Evolutionary conservation across 208 protist genomes (phyloP).

Genomic region (Leishmania guyanensis): DNA sequence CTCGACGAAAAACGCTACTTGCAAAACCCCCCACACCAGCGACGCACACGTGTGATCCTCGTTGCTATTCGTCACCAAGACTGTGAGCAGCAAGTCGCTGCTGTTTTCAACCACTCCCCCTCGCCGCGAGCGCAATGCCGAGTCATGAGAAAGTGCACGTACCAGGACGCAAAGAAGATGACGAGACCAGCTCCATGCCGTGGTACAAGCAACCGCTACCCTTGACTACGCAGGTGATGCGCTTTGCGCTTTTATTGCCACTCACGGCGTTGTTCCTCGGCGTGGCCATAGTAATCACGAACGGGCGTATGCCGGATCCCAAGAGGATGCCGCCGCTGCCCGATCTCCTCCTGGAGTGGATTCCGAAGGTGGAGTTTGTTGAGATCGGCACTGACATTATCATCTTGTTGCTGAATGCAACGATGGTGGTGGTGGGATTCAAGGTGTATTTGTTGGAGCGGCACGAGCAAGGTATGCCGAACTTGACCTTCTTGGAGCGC

Average conservation of each 20-base stretch:
- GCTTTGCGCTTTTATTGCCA: constrained; percentile 65
- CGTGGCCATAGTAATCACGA: constrained; percentile 62
- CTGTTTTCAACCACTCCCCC: background rate
- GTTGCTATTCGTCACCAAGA: background rate
- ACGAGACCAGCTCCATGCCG: constrained; percentile 9
- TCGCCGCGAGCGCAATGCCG: background rate
- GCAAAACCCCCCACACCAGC: background rate
- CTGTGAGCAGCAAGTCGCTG: background rate
- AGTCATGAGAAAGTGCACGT: background rate
- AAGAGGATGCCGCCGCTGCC: constrained; percentile 57
- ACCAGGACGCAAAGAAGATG: background rate
- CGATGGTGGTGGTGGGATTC: constrained; percentile 43
- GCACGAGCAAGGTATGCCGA: constrained; percentile 16
- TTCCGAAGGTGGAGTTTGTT: constrained; percentile 50
- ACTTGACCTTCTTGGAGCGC: constrained; percentile 21
- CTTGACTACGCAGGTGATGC: constrained; percentile 65
- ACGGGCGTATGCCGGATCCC: constrained; percentile 82
- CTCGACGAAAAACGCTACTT: background rate
- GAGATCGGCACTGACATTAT: constrained; percentile 57
- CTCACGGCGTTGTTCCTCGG: constrained; percentile 57
- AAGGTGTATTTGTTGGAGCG: constrained; percentile 77
- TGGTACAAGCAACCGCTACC: constrained; percentile 64
- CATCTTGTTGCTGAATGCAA: constrained; percentile 58
- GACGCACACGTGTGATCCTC: background rate
- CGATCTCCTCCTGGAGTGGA: constrained; percentile 71